A percentile compares a stretch with the other conserved stretches of the same genome.
phyloP scores from a whole-genome alignment of 371 early-diverging fungal species.

The Mucor indicus region DNA sequence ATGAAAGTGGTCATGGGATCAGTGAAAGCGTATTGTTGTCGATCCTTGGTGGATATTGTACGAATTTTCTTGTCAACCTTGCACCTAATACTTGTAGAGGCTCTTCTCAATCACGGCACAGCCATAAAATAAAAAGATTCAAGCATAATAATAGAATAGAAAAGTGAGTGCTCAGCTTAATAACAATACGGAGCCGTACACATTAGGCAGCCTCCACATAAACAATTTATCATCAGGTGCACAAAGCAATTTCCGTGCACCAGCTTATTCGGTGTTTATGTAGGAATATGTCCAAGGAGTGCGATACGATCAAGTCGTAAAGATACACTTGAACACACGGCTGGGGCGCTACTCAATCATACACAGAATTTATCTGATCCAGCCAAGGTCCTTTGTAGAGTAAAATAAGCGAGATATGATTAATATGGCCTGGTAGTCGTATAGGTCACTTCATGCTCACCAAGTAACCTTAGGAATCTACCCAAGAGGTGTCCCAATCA shows the following conservation, averaged over 20 bases:
- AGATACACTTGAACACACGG: conserved; percentile 12
- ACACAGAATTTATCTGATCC: conserved; percentile 15
- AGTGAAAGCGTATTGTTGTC: conserved; percentile 9
- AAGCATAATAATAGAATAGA: not conserved
- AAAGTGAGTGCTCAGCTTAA: not conserved
- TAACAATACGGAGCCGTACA: not conserved
- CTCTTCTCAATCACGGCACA: conserved; percentile 3
- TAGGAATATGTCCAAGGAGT: conserved; percentile 14
- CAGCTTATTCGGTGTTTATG: conserved; percentile 13
- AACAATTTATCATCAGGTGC: conserved; percentile 9
- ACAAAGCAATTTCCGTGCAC: conserved; percentile 8
- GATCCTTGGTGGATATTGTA: conserved; percentile 7
- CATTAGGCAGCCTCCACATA: conserved; percentile 16
- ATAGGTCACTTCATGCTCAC: too few relatives aligned
- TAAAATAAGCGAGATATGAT: conserved; percentile 1
- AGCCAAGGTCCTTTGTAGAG: conserved; percentile 9
- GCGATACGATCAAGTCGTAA: conserved; percentile 20
- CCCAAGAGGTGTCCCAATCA: too few relatives aligned
- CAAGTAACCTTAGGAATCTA: too few relatives aligned
- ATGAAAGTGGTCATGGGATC: conserved; percentile 3
- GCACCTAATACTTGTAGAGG: conserved; percentile 9
- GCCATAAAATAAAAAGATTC: conserved; percentile 7
- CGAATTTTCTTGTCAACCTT: conserved; percentile 6
- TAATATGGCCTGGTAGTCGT: too few relatives aligned
- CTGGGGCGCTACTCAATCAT: conserved; percentile 12